Base-by-base conservation (phyloP, 306 rosid species). In the Lithocarpus polystachyus region DNA sequence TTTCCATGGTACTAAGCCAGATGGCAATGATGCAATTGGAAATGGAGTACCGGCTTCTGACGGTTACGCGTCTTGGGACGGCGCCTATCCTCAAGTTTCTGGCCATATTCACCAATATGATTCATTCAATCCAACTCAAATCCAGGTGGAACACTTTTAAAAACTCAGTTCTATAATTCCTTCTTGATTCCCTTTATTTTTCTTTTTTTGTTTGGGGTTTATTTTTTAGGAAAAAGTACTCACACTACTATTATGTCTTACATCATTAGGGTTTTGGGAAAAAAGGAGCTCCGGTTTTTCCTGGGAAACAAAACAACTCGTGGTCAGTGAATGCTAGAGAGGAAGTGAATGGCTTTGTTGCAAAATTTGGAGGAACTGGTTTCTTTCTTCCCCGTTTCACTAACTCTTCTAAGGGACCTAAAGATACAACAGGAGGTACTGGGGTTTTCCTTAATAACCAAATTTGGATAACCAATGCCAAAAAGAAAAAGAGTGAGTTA, bases 311-410 rank as follows among this genome's bases (percentile, higher is more conserved):
- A 62, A 28, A 62, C 14, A 26, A 13, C 37, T 13, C 52, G 4
- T 31, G 23, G 51, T 31, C 24, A 29, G 10, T 67, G 71, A 13
- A 18, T 29, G 15, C 6, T 19, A 35, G 14, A 31, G 15, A 33
- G 24, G 71, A 67, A 67, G 51, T 6, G 71, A 67, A 18, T 33
- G 23, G 6, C 2, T 33, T 31, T 33, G 26, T 8, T 13, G 56
- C 33, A 37, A 71, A 56, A 12, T 28, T 12, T 71, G 37, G 10
- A 26, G 82, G 82, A 26, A 79, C 82, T 70, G 77, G 82, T 37
- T 56, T 79, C 22, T 79, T 57, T 60, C 24, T 79, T 13, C 82
- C 82, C 54, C 72, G 56, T 35, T n/a, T 70, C 62, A n/a, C 48
- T 15, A 18, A 67, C 10, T 10, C 20, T 67, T 19, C 48, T 19